Base-by-base conservation (phyloP, 2,329 filamentous ascomycete species). In the Thielaviopsis ethacetica region DNA sequence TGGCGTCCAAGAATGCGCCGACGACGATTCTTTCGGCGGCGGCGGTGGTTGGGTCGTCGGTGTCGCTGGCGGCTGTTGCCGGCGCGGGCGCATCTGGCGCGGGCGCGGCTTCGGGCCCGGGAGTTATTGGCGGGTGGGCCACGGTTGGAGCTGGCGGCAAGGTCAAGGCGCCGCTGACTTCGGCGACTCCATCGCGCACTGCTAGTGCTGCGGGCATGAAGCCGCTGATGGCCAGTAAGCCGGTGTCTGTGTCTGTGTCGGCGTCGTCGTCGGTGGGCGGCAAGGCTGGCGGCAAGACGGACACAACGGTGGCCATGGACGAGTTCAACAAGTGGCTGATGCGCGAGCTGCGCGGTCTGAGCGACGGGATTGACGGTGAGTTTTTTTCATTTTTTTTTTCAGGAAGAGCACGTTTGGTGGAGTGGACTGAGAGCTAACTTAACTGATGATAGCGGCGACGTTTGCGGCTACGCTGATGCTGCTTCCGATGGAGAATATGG, bases 311-410 rank as follows among this genome's bases (percentile, higher is more conserved):
- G 68, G 91, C 93, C 2, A 83, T 88, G 69, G 91, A 95, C 49
- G 93, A 97, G 70, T 94, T 98, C 70, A 85, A 83, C 67, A 96
- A 94, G 71, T 98, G 93, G 93, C 83, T 91, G 19, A 83, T 86
- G 65, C 79, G 82, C 59, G 85, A 93, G 68, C 76, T 98, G 59
- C 85, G 88, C 61, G 90, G 91, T 62, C 86, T 81, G 49, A 76
- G 72, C 1, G 71, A 72, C 63, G 72, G 73, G 53, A 74, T 73
- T 58, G 76, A 80, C 65, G 74, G 77, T 79, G 70, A 75, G 77
- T 76, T 41, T 1, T 5, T 38, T 19, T 12, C n/a, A 38, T 38
- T 52, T 9, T 26, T 26, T 54, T 57, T 57, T 70, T 77, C 69
- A 76, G 65, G 4, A 58, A 41, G 12, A 30, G 2, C 15, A 26